Conservation (phyloP, 179 eudicot species). For the Kewa caespitosa region DNA sequence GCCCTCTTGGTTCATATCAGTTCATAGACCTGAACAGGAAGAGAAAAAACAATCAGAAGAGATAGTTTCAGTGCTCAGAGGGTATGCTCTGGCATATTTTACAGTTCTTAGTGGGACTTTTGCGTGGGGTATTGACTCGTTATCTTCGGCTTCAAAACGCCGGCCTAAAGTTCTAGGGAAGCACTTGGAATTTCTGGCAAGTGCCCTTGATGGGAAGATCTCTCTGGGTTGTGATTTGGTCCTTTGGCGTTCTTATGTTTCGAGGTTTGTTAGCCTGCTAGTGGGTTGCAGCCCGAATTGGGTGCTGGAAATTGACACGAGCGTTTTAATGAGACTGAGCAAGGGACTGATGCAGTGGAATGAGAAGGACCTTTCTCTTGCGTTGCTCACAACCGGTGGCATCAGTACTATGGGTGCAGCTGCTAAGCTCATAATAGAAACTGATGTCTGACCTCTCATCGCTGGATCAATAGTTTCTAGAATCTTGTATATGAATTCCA, state of each 20-base stretch:
- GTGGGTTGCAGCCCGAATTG: conserved; percentile 67
- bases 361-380: conserved; percentile 73
- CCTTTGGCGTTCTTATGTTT: conserved; percentile 78
- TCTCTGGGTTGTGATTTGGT: conserved; percentile 78
- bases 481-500: conserved; percentile 22
- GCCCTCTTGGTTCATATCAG: conserved; percentile 93
- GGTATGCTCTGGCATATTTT: conserved; percentile 83
- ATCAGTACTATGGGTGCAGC: conserved; percentile 74
- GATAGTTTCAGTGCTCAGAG: conserved; percentile 52
- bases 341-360: conserved; percentile 66
- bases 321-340: conserved; percentile 61
- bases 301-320: conserved; percentile 66
- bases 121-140: conserved; percentile 74
- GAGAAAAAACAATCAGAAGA: conserved; percentile 44
- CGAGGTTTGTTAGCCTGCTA: conserved; percentile 65
- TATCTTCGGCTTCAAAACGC: conserved; percentile 53
- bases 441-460: conserved; percentile 23
- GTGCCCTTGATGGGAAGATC: conserved; percentile 83
- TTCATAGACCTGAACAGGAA: conserved; percentile 50
- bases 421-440: conserved; percentile 59
- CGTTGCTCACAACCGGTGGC: conserved; percentile 69
- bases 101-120: conserved; percentile 65
- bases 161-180: conserved; percentile 57
- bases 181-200: conserved; percentile 75
- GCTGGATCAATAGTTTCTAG: not conserved